A percentile compares a stretch with the other conserved stretches of the same genome.
phyloP scores from a whole-genome alignment of 225 moss, liverwort and hornwort species.

The Asterella californica region DNA sequence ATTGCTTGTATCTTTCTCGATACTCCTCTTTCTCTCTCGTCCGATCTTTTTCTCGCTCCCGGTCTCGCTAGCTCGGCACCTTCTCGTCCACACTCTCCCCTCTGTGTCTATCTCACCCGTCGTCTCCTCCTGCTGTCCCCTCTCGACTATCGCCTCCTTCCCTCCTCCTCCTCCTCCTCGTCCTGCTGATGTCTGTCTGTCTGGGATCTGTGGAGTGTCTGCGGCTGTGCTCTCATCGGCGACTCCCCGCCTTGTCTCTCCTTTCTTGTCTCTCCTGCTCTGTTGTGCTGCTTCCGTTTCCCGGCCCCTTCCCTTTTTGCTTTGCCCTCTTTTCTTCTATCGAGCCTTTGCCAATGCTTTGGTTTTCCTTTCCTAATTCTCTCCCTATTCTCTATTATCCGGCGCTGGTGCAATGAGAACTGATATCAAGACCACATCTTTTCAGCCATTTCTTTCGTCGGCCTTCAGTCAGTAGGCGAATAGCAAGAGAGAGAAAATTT shows the following conservation, averaged over 20 bases:
- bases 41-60: background rate
- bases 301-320: background rate
- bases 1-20: background rate
- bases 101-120: background rate
- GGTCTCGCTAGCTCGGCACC: background rate
- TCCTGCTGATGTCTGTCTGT: background rate
- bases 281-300: background rate
- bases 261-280: background rate
- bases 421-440: background rate
- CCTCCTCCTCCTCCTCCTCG: constrained; percentile 4
- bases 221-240: background rate
- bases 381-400: background rate
- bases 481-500: background rate
- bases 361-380: background rate
- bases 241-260: background rate
- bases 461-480: background rate
- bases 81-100: background rate
- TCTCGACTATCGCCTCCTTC: background rate
- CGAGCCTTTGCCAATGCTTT: background rate
- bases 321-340: background rate
- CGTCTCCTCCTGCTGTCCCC: background rate
- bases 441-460: background rate
- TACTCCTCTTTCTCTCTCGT: background rate
- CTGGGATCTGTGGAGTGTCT: constrained; percentile 3
- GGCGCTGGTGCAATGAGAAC: background rate